Percentiles rank a stretch among this genome's conserved stretches.
Evolutionary conservation across 2,329 filamentous ascomycete species (phyloP).

Genomic region (Arthrobotrys sinensis): DNA sequence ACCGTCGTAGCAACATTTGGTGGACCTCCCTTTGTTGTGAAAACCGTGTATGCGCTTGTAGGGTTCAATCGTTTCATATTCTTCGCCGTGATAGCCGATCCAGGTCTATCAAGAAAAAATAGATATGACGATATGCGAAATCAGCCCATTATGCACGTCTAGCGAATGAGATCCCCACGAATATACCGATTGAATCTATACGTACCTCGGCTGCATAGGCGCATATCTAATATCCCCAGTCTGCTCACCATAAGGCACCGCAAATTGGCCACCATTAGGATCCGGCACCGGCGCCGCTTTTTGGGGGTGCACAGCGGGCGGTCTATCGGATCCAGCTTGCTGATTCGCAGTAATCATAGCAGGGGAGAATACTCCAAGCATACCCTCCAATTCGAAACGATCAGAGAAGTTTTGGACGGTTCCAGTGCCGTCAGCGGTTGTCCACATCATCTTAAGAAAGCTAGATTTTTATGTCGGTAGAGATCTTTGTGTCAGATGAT

Average conservation of each 20-base stretch:
- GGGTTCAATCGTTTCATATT: slow-evolving; percentile 66
- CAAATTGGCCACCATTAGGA: slow-evolving; percentile 62
- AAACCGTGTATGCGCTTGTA: slow-evolving; percentile 66
- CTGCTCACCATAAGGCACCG: slow-evolving; percentile 66
- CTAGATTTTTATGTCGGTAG: slow-evolving; percentile 8
- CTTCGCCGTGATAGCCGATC: slow-evolving; percentile 67
- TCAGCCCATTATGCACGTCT: slow-evolving; percentile 8
- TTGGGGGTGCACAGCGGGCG: slow-evolving; percentile 46
- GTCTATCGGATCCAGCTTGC: slow-evolving; percentile 66
- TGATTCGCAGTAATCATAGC: slow-evolving; percentile 66
- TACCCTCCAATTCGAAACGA: slow-evolving; percentile 76
- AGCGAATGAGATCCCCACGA: neutral
- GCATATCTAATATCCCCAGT: slow-evolving; percentile 67
- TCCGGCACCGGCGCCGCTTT: slow-evolving; percentile 24
- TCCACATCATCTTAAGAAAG: slow-evolving; percentile 53
- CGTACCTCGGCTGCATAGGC: slow-evolving; percentile 67
- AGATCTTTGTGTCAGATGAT: slow-evolving; percentile 16
- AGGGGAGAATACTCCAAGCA: slow-evolving; percentile 75
- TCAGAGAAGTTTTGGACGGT: slow-evolving; percentile 74
- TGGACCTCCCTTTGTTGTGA: slow-evolving; percentile 65
- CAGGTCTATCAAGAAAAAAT: slow-evolving; percentile 62
- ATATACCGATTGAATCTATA: slow-evolving; percentile 6
- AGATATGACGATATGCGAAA: neutral
- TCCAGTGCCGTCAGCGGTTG: slow-evolving; percentile 70
- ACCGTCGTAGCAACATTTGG: slow-evolving; percentile 66